These are phyloP conservation scores for Fusarium hainanense DNA, from an alignment of 2,329 filamentous ascomycete species.

Conservation along the genomic window DNA sequence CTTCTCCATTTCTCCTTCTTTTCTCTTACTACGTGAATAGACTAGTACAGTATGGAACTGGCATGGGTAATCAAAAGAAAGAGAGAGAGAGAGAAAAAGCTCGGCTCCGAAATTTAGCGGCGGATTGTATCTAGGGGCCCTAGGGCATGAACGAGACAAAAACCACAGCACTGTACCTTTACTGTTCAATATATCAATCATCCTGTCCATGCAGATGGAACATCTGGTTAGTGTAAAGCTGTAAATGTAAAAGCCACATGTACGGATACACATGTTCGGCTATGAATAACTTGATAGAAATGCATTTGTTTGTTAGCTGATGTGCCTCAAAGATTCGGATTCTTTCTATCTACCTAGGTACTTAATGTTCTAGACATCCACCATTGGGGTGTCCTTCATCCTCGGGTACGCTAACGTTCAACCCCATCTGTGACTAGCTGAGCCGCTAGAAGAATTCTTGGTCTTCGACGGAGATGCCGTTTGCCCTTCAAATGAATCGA, in stretches of 20 bases:
- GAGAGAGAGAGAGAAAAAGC: not conserved
- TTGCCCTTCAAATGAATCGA: not conserved
- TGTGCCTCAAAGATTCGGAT: not conserved
- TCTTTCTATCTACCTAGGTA: not conserved
- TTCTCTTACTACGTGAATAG: not conserved
- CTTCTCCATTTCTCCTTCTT: not conserved
- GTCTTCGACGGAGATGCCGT: slow-evolving; percentile 20
- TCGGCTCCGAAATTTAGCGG: slow-evolving; percentile 17
- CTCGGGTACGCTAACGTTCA: not conserved
- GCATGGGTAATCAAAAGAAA: not conserved
- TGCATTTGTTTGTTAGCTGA: not conserved
- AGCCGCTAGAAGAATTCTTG: slow-evolving; percentile 23
- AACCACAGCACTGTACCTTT: not conserved
- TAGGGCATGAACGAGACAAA: not conserved
- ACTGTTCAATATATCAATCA: not conserved
- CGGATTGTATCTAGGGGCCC: not conserved
- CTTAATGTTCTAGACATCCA: not conserved
- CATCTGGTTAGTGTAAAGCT: not conserved
- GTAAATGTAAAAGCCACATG: not conserved
- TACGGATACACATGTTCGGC: not conserved
- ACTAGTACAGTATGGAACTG: not conserved
- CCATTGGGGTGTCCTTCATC: not conserved
- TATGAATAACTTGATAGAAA: not conserved
- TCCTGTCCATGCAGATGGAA: not conserved
- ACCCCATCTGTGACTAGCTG: slow-evolving; percentile 3